phyloP scores from a whole-genome alignment of 148 eudicot genomes.

The Pouteria glomerata region DNA sequence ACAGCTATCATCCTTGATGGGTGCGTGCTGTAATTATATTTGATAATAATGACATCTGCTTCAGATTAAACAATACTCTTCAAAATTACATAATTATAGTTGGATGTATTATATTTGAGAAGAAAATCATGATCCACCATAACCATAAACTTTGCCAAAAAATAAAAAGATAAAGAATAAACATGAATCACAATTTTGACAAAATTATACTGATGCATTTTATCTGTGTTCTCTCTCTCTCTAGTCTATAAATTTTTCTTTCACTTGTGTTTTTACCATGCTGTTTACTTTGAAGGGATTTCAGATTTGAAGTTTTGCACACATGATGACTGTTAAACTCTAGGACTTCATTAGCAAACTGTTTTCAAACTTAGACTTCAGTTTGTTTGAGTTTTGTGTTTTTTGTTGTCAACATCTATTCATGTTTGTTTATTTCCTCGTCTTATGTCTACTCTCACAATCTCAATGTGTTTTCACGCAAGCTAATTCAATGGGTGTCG shows the following conservation, averaged over 20 bases:
- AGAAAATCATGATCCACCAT: not conserved
- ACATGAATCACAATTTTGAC: not conserved
- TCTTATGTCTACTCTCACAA: not conserved
- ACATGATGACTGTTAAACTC: not conserved
- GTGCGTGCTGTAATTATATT: conserved; percentile 24
- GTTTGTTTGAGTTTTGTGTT: not conserved
- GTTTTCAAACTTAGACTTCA: not conserved
- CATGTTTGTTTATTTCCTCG: not conserved
- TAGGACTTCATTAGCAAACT: not conserved
- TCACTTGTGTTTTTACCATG: not conserved
- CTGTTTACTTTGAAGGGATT: not conserved
- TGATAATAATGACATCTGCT: not conserved
- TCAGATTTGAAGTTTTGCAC: not conserved
- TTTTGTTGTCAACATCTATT: not conserved
- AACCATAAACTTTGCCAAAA: too few species aligned
- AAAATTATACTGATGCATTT: not conserved
- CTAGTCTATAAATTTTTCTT: not conserved
- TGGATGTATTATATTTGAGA: not conserved
- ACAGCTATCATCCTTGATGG: conserved; percentile 63
- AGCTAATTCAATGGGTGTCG: not conserved
- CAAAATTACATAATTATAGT: not conserved
- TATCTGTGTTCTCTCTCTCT: not conserved
- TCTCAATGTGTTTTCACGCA: not conserved
- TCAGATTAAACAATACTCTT: not conserved
- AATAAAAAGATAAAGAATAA: too few species aligned